A percentile compares a stretch with the other conserved stretches of the same genome.
phyloP scores from a whole-genome alignment of 345 rosid genomes.

The Rubroshorea leprosula region DNA sequence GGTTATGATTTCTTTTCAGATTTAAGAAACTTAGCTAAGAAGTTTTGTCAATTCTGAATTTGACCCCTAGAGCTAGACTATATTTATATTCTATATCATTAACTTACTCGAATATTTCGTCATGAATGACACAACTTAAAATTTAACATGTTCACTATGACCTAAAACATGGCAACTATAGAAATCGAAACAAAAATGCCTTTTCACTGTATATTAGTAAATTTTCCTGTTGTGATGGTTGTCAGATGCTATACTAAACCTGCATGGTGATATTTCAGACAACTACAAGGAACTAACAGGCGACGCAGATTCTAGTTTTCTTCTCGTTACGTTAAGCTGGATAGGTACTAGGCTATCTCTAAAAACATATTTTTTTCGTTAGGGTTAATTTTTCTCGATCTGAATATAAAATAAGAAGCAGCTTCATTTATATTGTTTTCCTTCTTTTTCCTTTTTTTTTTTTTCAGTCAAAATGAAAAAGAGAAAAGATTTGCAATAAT shows the following conservation, averaged over 20 bases:
- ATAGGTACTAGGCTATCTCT: slow-evolving; percentile 19
- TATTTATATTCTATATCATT: too few species aligned
- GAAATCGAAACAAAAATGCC: too few species aligned
- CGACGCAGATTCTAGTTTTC: slow-evolving; percentile 32
- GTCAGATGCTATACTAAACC: background rate
- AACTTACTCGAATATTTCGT: too few species aligned
- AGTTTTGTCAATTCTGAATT: slow-evolving; percentile 20
- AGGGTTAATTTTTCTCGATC: slow-evolving; percentile 9
- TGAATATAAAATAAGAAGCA: slow-evolving; percentile 8
- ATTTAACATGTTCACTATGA: too few species aligned
- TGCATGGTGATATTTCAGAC: too few species aligned
- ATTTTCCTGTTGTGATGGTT: background rate
- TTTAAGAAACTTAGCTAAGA: slow-evolving; percentile 26
- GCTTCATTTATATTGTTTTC: background rate
- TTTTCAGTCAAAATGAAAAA: too few species aligned
- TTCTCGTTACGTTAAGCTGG: slow-evolving; percentile 26
- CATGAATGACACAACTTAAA: too few species aligned
- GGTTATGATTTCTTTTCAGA: slow-evolving; percentile 17
- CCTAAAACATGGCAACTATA: too few species aligned
- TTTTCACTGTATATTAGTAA: too few species aligned
- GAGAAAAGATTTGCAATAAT: too few species aligned
- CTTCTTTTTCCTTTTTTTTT: too few species aligned
- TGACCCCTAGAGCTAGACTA: slow-evolving; percentile 19
- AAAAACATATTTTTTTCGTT: too few species aligned
- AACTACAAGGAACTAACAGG: slow-evolving; percentile 14